Percentiles rank a stretch among this genome's conserved stretches.
These are phyloP conservation scores for Boletus vinaceobasis DNA, from an alignment of 768 basidiomycete species.

Conservation along the genomic window DNA sequence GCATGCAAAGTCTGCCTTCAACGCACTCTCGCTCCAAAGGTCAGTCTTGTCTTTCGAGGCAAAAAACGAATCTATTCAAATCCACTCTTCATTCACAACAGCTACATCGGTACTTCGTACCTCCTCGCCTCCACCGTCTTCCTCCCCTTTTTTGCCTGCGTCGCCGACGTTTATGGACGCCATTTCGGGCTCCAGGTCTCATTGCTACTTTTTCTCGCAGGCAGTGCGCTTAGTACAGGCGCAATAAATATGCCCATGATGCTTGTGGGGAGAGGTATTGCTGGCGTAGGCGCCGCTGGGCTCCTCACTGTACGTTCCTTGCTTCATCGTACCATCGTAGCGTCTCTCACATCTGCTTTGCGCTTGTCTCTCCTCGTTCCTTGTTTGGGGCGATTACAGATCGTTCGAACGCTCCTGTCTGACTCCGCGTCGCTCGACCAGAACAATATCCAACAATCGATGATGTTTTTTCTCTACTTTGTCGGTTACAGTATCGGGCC, in stretches of 20 bases:
- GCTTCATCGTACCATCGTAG: not conserved
- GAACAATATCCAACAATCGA: slow-evolving; percentile 41
- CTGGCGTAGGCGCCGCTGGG: slow-evolving; percentile 49
- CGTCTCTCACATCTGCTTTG: not conserved
- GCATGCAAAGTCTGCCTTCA: slow-evolving; percentile 24
- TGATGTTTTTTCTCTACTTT: slow-evolving; percentile 42
- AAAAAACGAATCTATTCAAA: not conserved
- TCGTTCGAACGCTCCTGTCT: slow-evolving; percentile 42
- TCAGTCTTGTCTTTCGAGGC: not conserved
- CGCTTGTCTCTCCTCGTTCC: not conserved
- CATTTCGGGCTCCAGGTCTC: slow-evolving; percentile 45
- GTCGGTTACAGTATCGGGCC: slow-evolving; percentile 45
- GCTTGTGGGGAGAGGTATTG: slow-evolving; percentile 45
- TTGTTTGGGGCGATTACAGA: slow-evolving; percentile 11
- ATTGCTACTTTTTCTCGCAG: slow-evolving; percentile 43
- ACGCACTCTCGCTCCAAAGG: slow-evolving; percentile 28
- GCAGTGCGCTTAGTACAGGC: slow-evolving; percentile 47
- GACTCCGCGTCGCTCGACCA: slow-evolving; percentile 41
- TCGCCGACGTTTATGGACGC: slow-evolving; percentile 51
- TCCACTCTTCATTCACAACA: slow-evolving; percentile 3
- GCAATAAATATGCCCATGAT: slow-evolving; percentile 44
- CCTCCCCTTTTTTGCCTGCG: slow-evolving; percentile 47
- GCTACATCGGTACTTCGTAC: slow-evolving; percentile 51
- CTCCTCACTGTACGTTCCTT: slow-evolving; percentile 31
- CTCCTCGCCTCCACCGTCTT: slow-evolving; percentile 52